phyloP scores from a whole-genome alignment of 305 asterid species.

The Withania somnifera region DNA sequence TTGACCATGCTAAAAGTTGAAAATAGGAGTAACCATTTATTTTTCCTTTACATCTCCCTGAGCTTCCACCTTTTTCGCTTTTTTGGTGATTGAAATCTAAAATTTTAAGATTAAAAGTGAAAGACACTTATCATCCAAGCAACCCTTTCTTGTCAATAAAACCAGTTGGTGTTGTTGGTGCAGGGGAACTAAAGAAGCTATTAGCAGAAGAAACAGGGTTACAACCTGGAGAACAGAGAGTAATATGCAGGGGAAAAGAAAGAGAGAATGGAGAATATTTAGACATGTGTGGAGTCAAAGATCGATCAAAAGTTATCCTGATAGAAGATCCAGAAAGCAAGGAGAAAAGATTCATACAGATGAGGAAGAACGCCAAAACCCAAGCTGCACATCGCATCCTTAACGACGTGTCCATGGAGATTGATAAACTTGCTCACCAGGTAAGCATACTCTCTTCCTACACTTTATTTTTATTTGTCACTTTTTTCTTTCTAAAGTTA shows the following conservation, averaged over 20 bases:
- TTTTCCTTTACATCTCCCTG: too few species aligned
- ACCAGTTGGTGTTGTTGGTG: neutral
- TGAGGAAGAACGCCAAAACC: conserved; percentile 46
- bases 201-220: conserved; percentile 46
- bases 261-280: conserved; percentile 48
- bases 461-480: too few species aligned
- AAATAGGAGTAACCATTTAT: too few species aligned
- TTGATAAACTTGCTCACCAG: conserved; percentile 55
- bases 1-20: neutral
- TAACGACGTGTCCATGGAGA: conserved; percentile 29
- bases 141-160: too few species aligned
- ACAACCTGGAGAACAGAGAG: conserved; percentile 43
- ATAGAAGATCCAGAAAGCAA: conserved; percentile 47
- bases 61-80: too few species aligned
- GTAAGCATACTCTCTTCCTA: too few species aligned
- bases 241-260: conserved; percentile 48
- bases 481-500: too few species aligned
- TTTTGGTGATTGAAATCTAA: too few species aligned
- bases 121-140: too few species aligned
- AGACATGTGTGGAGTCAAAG: conserved; percentile 53
- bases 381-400: conserved; percentile 34
- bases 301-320: conserved; percentile 42
- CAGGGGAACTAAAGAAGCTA: conserved; percentile 62
- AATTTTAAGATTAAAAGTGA: too few species aligned
- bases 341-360: conserved; percentile 33